Evolutionary conservation across 2,329 filamentous ascomycete species (phyloP).

Genomic region (Nothophoma quercina): DNA sequence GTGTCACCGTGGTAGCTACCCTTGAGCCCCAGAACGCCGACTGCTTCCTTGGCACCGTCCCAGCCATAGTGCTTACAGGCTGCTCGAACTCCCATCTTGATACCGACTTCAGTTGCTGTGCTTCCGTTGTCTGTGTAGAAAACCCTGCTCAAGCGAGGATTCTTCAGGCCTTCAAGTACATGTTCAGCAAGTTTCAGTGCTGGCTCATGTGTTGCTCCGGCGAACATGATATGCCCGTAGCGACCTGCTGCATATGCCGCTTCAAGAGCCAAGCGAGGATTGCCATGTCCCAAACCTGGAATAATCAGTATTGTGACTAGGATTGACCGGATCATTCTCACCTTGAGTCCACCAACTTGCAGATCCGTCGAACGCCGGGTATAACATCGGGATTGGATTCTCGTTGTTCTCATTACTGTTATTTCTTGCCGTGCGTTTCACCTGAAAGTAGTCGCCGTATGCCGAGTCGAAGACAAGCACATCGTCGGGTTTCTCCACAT

Average conservation of each 20-base stretch:
- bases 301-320: constrained; percentile 3
- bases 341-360: constrained; percentile 92
- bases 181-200: constrained; percentile 73
- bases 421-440: constrained; percentile 46
- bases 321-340: not conserved
- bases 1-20: constrained; percentile 89
- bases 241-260: constrained; percentile 83
- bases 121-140: constrained; percentile 88
- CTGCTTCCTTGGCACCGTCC: constrained; percentile 62
- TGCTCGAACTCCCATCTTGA: constrained; percentile 84
- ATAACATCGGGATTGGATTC: constrained; percentile 55
- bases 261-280: constrained; percentile 73
- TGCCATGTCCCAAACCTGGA: constrained; percentile 74
- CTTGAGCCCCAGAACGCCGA: constrained; percentile 76
- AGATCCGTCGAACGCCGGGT: constrained; percentile 79
- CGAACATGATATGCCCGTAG: constrained; percentile 91
- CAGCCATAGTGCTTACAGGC: constrained; percentile 72
- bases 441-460: constrained; percentile 79
- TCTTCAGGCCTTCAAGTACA: constrained; percentile 66
- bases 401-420: constrained; percentile 14
- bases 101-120: constrained; percentile 81
- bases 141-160: constrained; percentile 71
- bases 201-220: constrained; percentile 79
- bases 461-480: constrained; percentile 83
- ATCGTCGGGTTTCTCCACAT: constrained; percentile 63